A percentile compares a stretch with the other conserved stretches of the same genome.
Evolutionary conservation across 2,329 filamentous ascomycete species (phyloP).

Genomic region (Pseudogymnoascus destructans): DNA sequence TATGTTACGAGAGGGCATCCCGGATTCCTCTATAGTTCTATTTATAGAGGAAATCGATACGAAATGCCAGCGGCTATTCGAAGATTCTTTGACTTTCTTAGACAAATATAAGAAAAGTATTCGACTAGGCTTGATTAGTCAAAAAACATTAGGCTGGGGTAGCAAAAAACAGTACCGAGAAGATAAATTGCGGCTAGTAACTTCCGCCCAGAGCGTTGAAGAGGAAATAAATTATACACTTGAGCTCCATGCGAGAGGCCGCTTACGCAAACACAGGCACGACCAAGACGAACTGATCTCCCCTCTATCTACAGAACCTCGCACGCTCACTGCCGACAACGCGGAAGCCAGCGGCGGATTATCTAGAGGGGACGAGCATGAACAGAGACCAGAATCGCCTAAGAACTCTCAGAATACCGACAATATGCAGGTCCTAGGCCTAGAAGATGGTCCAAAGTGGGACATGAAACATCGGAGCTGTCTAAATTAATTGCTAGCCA

Average conservation of each 20-base stretch:
- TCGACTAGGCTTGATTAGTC: background rate
- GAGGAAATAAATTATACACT: background rate
- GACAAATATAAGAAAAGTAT: background rate
- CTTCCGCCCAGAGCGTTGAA: background rate
- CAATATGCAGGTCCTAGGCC: background rate
- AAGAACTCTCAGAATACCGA: background rate
- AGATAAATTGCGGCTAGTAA: background rate
- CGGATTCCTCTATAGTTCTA: background rate
- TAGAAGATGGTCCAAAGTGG: background rate
- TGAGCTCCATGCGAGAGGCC: background rate
- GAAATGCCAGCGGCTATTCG: background rate
- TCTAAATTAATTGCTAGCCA: background rate
- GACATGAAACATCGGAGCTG: background rate
- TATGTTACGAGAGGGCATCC: background rate
- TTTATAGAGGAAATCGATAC: background rate
- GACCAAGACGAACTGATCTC: background rate
- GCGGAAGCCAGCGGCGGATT: background rate
- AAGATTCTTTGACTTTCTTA: background rate
- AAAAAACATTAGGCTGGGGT: background rate
- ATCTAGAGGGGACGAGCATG: background rate
- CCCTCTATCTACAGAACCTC: background rate
- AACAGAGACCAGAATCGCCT: background rate
- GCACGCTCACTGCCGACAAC: background rate
- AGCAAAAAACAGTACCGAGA: background rate
- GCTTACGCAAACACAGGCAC: background rate